Base-by-base conservation (phyloP, 2,329 filamentous ascomycete genomes). In the Curvularia hawaiiensis region DNA sequence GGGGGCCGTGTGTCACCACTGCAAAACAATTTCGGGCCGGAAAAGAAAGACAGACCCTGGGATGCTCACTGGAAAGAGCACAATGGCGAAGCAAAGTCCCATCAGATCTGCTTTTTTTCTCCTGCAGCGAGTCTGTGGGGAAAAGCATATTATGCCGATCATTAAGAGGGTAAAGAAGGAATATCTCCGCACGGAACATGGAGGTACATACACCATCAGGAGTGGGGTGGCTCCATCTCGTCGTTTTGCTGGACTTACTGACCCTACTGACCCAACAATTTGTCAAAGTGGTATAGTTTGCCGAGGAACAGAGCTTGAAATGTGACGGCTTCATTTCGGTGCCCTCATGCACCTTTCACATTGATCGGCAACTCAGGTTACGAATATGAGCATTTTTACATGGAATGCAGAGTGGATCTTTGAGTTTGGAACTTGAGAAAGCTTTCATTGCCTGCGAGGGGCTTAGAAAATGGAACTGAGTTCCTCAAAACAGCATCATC, bases 311-410 rank as follows among this genome's bases (percentile, higher is more conserved):
- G 22, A 22, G n/a, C 16, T 18, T 22, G 22, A 14, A 20, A 10
- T 8, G 14, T 26, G 30, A 11, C 46, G 46, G 46, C 46, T 38
- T 49, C 22, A 49, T 38, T 49, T 49, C 46, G 46, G 46, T 24
- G 2, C 16, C 11, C 28, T 35, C 10, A 14, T 50, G 35, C 47
- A 24, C 24, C 22, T 28, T n/a, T 12, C 47, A 50, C 47, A 50
- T 33, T 22, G 47, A 50, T 50, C 47, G 26, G 6, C 20, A 49
- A 2, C 18, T 30, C 8, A 9, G 3, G 33, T 14, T 40, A 30
- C 47, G 11, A 20, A 14, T 50, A 1, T 22, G 33, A 22, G 39
- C 8, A 24, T 18, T 9, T 24, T n/a, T 8, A 16, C 14, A 39
- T 28, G 18, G 9, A 26, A 14, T 49, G 46, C 16, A 39, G 16